Percentiles rank a stretch among this genome's conserved stretches.
These are phyloP conservation scores for Monosporascus cannonballus DNA, from an alignment of 2,329 filamentous ascomycete species.

Conservation along the genomic window DNA sequence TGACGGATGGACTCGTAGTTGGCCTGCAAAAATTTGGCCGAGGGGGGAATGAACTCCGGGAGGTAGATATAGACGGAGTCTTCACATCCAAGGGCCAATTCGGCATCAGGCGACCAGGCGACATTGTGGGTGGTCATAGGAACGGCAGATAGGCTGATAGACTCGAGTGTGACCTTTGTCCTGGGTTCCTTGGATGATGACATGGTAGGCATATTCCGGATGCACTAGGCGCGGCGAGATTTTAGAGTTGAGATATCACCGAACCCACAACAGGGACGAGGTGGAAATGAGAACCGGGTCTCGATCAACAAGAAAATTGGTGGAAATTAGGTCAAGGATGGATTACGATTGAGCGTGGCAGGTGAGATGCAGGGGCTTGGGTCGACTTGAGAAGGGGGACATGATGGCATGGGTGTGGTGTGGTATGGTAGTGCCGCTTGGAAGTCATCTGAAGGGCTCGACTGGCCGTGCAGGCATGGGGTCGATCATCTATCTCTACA, in stretches of 20 bases:
- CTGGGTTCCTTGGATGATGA: constrained; percentile 10
- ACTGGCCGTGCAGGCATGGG: too few species aligned
- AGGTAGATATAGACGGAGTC: constrained; percentile 48
- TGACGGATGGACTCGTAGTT: constrained; percentile 19
- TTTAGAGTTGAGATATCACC: too few species aligned
- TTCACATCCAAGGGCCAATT: constrained; percentile 50
- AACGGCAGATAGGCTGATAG: constrained; percentile 36
- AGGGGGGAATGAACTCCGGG: constrained; percentile 34
- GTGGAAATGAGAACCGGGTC: too few species aligned
- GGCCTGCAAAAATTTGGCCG: neutral
- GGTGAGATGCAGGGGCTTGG: neutral
- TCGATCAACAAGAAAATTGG: too few species aligned
- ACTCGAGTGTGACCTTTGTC: constrained; percentile 41
- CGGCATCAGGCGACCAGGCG: constrained; percentile 51
- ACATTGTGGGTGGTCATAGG: constrained; percentile 38
- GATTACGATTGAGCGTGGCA: neutral
- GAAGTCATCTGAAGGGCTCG: too few species aligned
- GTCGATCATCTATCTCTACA: too few species aligned
- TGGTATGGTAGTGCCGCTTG: too few species aligned
- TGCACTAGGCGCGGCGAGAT: neutral
- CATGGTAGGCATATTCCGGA: neutral
- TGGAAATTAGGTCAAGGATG: too few species aligned
- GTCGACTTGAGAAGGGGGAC: neutral
- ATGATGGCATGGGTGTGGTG: neutral
- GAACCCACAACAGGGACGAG: too few species aligned